Base-by-base conservation (phyloP, 176 grass and related monocot species). In the Urochloa ruziziensis region DNA sequence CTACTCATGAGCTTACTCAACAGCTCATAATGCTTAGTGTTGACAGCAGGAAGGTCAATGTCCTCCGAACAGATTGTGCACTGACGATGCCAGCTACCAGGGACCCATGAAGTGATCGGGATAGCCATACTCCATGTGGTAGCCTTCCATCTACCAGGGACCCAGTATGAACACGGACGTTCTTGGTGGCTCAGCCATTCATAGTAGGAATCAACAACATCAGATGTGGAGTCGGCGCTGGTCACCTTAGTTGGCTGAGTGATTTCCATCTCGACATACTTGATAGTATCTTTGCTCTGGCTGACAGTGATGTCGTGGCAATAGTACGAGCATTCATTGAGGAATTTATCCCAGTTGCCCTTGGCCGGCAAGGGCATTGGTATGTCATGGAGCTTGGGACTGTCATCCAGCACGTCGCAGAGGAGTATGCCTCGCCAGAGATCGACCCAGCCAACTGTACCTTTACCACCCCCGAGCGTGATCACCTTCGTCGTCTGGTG, bases 221-320 rank as follows among this genome's bases (percentile, higher is more conserved):
- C 58, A 58, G 69, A 18, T 9, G n/a, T 48, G 25, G 42, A n/a
- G n/a, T n/a, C n/a, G n/a, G n/a, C n/a, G n/a, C n/a, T 52, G 16
- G 5, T 2, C 21, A 57, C 23, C 52, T 18, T 54, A 2, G 52
- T 54, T 33, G 10, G 70, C 12, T 3, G 16, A n/a, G 27, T 34
- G 58, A 79, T 15, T 4, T 79, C 76, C 40, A 79, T 64, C 59
- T 79, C 76, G 2, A 79, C 2, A 18, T 49, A 64, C 59, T 34
- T 79, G 59, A 79, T 79, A 13, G 59, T 33, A 18, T 64, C 58
- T 32, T 14, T 79, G 59, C 27, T 13, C 59, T 64, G 40, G 27
- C 16, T 79, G 76, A 79, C 76, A 18, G 10, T 9, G 25, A 78
- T 12, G 57, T 30, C 58, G 8, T 25, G 75, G 0, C 0, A 13